These are phyloP conservation scores for Macrocybe sp. DNA, from an alignment of 1,284 basidiomycete genomes.

Conservation along the genomic window DNA sequence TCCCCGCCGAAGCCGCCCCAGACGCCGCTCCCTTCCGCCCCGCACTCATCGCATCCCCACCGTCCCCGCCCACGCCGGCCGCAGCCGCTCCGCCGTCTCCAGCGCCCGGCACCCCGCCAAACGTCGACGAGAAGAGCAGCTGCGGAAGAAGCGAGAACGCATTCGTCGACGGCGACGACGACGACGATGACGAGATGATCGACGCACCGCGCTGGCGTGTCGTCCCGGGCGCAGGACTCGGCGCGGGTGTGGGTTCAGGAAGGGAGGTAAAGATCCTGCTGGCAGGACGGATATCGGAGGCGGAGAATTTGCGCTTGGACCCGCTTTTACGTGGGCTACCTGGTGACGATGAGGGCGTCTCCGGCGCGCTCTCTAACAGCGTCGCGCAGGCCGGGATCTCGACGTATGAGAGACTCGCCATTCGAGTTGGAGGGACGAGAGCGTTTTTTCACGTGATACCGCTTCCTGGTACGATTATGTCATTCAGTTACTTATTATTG, in stretches of 20 bases:
- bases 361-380: conserved; percentile 29
- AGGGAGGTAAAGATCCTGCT: conserved; percentile 40
- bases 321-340: conserved; percentile 1
- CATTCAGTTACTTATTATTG: too few species aligned
- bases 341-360: background rate
- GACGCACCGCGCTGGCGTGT: too few species aligned
- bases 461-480: too few species aligned
- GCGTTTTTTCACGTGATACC: background rate
- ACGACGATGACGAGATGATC: conserved; percentile 11
- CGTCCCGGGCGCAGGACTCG: conserved; percentile 15
- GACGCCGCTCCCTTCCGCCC: too few species aligned
- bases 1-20: too few species aligned
- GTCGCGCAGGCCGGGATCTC: conserved; percentile 43
- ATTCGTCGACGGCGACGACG: conserved; percentile 23
- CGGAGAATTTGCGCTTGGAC: conserved; percentile 1
- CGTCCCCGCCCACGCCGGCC: too few species aligned
- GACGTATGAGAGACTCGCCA: conserved; percentile 49
- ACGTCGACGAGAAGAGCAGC: conserved; percentile 27
- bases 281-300: conserved; percentile 30
- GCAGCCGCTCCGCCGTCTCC: too few species aligned
- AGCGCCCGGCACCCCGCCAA: background rate
- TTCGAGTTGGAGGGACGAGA: conserved; percentile 11
- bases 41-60: too few species aligned
- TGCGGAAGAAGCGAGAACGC: conserved; percentile 32
- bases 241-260: conserved; percentile 32